These are phyloP conservation scores for Parmelia sp. DNA, from an alignment of 495 filamentous ascomycete species.

Conservation along the genomic window DNA sequence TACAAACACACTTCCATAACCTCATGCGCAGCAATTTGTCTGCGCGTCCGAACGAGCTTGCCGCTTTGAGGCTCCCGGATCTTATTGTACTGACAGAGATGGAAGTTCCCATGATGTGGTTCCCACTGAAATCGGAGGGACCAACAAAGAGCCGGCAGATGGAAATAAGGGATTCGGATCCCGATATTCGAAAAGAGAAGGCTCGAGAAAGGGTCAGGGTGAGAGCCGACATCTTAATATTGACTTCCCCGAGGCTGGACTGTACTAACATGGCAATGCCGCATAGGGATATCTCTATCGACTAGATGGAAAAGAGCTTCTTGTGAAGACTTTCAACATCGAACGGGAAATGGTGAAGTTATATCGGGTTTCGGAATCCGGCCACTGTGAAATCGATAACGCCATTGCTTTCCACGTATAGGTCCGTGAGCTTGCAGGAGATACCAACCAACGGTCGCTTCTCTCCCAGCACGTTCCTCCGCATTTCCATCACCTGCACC, in stretches of 20 bases:
- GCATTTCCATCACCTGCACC: neutral
- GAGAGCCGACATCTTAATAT: constrained; percentile 1
- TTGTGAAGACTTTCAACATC: constrained; percentile 11
- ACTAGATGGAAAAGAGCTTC: constrained; percentile 2
- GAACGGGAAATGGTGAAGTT: constrained; percentile 8
- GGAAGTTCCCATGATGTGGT: constrained; percentile 6
- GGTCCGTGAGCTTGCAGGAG: neutral
- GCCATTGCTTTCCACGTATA: constrained; percentile 7
- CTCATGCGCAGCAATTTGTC: constrained; percentile 1
- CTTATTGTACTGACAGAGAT: constrained; percentile 5
- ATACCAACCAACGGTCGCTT: neutral
- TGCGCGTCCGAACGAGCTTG: constrained; percentile 6
- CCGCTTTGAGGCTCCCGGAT: constrained; percentile 1
- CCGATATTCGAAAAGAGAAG: constrained; percentile 4
- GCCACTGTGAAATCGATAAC: constrained; percentile 3
- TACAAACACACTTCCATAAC: constrained; percentile 2
- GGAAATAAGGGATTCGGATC: neutral
- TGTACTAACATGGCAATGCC: constrained; percentile 6
- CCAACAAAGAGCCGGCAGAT: neutral
- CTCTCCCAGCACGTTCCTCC: neutral
- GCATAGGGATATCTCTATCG: constrained; percentile 2
- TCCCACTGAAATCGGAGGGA: constrained; percentile 4
- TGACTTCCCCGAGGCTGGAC: constrained; percentile 2
- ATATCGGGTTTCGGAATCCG: constrained; percentile 1
- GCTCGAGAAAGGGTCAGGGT: constrained; percentile 7